These are phyloP conservation scores for Tulasnella sp. DNA, from an alignment of 768 basidiomycete species.

Conservation along the genomic window DNA sequence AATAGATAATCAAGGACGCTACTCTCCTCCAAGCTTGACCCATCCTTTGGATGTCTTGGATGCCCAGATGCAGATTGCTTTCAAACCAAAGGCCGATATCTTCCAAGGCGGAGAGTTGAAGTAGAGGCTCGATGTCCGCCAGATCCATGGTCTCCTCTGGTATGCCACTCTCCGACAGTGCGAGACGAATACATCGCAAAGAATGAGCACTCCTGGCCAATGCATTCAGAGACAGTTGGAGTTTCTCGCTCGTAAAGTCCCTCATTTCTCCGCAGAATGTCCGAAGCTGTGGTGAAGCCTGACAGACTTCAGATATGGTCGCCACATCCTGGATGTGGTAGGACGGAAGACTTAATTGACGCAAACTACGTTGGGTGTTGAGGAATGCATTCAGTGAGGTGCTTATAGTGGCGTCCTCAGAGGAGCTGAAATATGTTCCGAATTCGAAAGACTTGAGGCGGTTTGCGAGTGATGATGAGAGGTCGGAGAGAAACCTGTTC, in stretches of 20 bases:
- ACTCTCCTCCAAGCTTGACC: not conserved
- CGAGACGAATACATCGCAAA: not conserved
- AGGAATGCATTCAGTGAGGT: not conserved
- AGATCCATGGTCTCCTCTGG: not conserved
- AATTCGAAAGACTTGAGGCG: not conserved
- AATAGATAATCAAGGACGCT: not conserved
- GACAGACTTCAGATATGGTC: not conserved
- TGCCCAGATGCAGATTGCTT: not conserved
- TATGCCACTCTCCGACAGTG: not conserved
- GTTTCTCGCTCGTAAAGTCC: not conserved
- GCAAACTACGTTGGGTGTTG: not conserved
- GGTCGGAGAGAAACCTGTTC: not conserved
- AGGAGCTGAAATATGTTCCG: not conserved
- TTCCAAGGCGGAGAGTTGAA: not conserved
- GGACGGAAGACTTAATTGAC: not conserved
- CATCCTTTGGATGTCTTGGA: not conserved
- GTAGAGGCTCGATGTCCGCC: not conserved
- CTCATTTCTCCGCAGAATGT: not conserved
- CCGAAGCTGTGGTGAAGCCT: not conserved
- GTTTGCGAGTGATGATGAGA: not conserved
- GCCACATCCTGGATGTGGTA: not conserved
- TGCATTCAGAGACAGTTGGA: not conserved
- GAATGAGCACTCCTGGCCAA: not conserved
- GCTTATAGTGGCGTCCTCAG: not conserved
- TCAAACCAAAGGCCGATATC: not conserved